Base-by-base conservation (phyloP, 176 grass and related monocot genomes). In the Elaeis guineensis region DNA sequence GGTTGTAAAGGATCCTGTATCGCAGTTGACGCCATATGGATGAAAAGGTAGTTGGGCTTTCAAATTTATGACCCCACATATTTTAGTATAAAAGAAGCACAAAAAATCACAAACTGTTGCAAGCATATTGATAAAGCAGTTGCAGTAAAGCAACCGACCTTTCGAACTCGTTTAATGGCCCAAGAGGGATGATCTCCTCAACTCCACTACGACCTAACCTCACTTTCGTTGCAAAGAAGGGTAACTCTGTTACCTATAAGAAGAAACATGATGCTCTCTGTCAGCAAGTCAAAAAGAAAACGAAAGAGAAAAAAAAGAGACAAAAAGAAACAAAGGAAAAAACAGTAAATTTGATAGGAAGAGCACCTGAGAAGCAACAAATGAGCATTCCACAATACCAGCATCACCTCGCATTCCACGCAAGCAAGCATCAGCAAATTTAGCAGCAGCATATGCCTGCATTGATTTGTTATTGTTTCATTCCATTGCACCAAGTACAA, bases 191-290 rank as follows among this genome's bases (percentile, higher is more conserved):
- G 25, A 90, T 79, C 58, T 95, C 91, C 75, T 87, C 86, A 19
- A 75, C 58, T 24, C 91, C 91, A 28, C 2, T 8, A 21, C 83
- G 67, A 19, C 83, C 80, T 69, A 95, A 68, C 21, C 80, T 74
- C 53, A 95, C 86, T 79, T 85, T 90, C 48, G 91, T 79, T 63
- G 86, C 78, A 71, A 96, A 96, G 68, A 95, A 96, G 29, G 83
- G 80, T 25, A 96, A 50, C 69, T 90, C 80, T 1, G 91, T 96
- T 68, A 90, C 86, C 86, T 96, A 73, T 39, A 83, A 69, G 55
- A 17, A 49, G 70, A 77, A 62, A 5, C 16, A 76, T 44, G 5
- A 64, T 28, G 50, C 18, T 19, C 4, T 16, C 59, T 54, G 7
- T 48, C 29, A 29, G 8, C 16, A 66, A 50, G 2, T 6, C n/a